Base-by-base conservation (phyloP, 1,284 basidiomycete genomes). In the Cryptococcus hybrid region DNA sequence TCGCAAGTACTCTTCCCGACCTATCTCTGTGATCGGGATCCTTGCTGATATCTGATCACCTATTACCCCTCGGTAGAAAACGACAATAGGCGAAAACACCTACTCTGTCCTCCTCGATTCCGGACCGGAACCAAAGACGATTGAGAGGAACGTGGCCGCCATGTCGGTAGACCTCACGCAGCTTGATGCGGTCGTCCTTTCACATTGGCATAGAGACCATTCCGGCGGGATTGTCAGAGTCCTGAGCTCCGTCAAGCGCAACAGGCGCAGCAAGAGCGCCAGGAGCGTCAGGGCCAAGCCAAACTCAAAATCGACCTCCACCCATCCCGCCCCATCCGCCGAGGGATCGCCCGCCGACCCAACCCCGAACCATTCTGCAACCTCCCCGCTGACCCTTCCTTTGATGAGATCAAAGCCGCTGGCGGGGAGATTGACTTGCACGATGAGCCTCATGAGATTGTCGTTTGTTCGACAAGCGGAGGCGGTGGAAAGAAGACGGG, bases 161-260 rank as follows among this genome's bases (percentile, higher is more conserved):
- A 81, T 91, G 80, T 79, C 84, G 18, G 70, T 84, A 1, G 82
- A 82, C 3, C 73, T 84, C 5, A 77, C 81, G 38, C 73, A 79
- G 45, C 81, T 92, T 59, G 83, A 85, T 44, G 82, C 85, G 35
- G 79, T 90, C 44, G 79, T 90, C 18, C 82, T 86, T 11, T 89
- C 88, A 1, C 90, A 92, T 71, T 92, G 89, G 89, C 89, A 91
- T 71, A 80, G 83, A 50, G 90, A 92, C 69, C 89, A 92, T 76
- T 88, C 88, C 12, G 88, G 76, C 12, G 76, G 76, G 1, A 76
- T 79, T 43, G 48, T 77, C 7, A 87, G 54, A 85, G 88, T 82
- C 84, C 59, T 24, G 24, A 24, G 24, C 24, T 24, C 24, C 24
- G 24, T 24, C 24, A 24, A 24, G 24, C 24, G 24, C 24, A 24